phyloP scores from a whole-genome alignment of 78 protist species.

The Dictyostelium citrinum region DNA sequence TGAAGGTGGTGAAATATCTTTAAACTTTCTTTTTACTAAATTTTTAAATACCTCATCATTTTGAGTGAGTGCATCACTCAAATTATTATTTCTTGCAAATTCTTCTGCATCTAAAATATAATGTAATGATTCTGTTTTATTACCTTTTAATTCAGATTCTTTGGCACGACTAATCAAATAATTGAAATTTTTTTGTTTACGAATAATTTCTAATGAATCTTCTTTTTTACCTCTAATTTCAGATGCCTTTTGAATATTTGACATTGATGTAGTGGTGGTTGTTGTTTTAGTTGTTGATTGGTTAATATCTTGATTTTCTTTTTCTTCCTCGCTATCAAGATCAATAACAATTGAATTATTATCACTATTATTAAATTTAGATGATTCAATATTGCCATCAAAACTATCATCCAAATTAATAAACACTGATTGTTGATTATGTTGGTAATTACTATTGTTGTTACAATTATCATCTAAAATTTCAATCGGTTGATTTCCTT shows the following conservation, averaged over 20 bases:
- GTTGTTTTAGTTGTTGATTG: not conserved
- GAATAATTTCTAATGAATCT: not conserved
- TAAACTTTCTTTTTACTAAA: not conserved
- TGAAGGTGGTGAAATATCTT: not conserved
- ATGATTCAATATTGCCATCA: not conserved
- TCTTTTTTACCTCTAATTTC: not conserved
- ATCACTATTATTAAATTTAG: not conserved
- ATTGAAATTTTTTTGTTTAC: not conserved
- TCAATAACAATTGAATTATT: not conserved
- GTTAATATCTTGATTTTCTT: not conserved
- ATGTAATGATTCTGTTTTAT: not conserved
- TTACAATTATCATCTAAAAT: conserved; percentile 8
- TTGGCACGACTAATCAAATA: not conserved
- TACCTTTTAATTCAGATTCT: not conserved
- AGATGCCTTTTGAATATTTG: not conserved
- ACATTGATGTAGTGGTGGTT: not conserved
- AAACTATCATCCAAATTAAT: not conserved
- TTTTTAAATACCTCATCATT: not conserved
- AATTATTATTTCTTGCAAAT: not conserved
- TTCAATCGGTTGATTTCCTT: conserved; percentile 2
- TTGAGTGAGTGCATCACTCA: not conserved
- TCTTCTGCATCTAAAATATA: not conserved
- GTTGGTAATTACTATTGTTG: not conserved
- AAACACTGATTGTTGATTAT: not conserved
- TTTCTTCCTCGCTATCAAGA: not conserved